Evolutionary conservation across 2,329 filamentous ascomycete genomes (phyloP), one percentile per base, ranked within the genome.

Genomic region (Cercospora berteroae): DNA sequence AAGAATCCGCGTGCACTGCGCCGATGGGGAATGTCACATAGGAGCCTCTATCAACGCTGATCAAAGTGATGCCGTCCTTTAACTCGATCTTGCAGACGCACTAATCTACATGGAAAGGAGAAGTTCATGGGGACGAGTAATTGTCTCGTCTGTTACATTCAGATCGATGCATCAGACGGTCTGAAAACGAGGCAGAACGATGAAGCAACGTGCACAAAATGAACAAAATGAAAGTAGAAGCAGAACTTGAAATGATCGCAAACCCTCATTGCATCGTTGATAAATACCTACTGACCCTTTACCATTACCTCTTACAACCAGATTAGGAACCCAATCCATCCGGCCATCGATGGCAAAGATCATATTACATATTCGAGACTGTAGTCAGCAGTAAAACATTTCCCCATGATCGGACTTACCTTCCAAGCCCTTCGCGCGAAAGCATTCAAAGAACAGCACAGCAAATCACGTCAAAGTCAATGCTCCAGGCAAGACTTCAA

Each of bases 261-360:
- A n/a, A 39, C 29, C 3, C 20, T 7, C 48, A 25, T 52, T 52
- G 48, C 13, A 25, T n/a, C 13, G 1, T 27, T 6, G 2, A 16
- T 16, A 52, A 5, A 25, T 27, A n/a, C 48, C 20, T 23, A 8
- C 55, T 31, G 18, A 20, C 13, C 52, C 23, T 18, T 33, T 16
- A 13, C 36, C 61, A 23, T 39, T 20, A 31, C 31, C 9, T 25
- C 6, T 29, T 27, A 58, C 33, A 48, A 57, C 61, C 33, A 64
- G 61, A 58, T 39, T 10, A 57, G 52, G 52, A 64, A 64, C 23
- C 36, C 9, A 64, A 64, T 64, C 61, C 61, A 33, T 64, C 61
- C 36, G 33, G 61, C 61, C 31, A 20, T 31, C 18, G n/a, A 36
- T 39, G 25, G 13, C 25, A 52, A 50, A 55, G 42, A 29, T 5